Base-by-base conservation (phyloP, 1,284 basidiomycete genomes). In the Marasmius sp. region DNA sequence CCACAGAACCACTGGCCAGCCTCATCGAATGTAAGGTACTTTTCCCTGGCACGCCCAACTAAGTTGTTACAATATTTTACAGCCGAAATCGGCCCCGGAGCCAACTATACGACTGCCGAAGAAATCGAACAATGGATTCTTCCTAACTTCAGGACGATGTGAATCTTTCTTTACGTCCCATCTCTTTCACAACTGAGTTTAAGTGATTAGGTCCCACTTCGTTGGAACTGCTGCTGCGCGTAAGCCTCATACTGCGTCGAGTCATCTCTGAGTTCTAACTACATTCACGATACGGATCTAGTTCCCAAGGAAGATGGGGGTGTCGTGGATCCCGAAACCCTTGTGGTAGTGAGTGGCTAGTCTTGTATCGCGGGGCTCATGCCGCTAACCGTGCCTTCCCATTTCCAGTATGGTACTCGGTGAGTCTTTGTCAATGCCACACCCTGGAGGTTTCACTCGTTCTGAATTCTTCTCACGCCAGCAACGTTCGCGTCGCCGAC, bases 81-180 rank as follows among this genome's bases (percentile, higher is more conserved):
- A 54, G 52, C 57, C 7, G 57, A 58, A 27, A 14, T 50, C 2
- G 16, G 47, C 5, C 57, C 57, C 1, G 57, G 57, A 11, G 57
- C 57, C 27, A 58, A 58, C 22, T 58, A 58, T 34, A 48, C 47
- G n/a, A 34, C 57, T n/a, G 10, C 6, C 16, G 47, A 58, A 27
- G 37, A 39, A 36, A 20, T 58, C 14, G 41, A 58, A 37, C 45
- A 58, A 36, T 58, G 57, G 57, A 16, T 58, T 18, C 11, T 50
- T 49, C 47, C 57, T 16, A 58, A 50, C 37, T 58, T 58, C 38
- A 58, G 33, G 27, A 58, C 57, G 5, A 57, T 57, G 55, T 55
- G 5, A 16, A 18, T 3, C 2, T 11, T 34, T 34, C 4, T 7
- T 5, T 9, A 2, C n/a, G 11, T n/a, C n/a, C 6, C n/a, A 12